Evolutionary conservation across 352 stramenopile genomes (phyloP), one percentile per base, ranked within the genome.

Genomic region (Phytophthora cryptogea): DNA sequence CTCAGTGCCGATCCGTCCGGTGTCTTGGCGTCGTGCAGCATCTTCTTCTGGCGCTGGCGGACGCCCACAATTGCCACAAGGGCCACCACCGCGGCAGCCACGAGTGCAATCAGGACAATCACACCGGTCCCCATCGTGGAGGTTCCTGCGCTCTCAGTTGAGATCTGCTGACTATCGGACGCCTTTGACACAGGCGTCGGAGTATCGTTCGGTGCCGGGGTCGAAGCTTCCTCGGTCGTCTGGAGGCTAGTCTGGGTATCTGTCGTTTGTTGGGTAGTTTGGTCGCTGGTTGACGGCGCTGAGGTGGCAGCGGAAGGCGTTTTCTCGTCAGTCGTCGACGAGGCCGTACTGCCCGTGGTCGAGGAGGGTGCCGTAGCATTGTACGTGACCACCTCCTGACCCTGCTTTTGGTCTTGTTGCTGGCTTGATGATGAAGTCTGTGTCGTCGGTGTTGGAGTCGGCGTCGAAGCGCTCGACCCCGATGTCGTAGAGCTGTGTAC

Each of bases 41-140:
- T 49, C 48, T 78, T 82, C 43, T 75, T 68, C 51, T 86, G 74
- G 51, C 67, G 72, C n/a, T 45, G 48, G 35, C 77, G 72, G 20
- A 83, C 36, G 9, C 61, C 60, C 16, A 84, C 52, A 48, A 86
- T 71, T 7, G 60, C 72, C 3, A 55, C 74, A 14, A 86, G 60
- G 16, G 60, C 66, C 31, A 84, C 72, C 7, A 80, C 61, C 3
- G 72, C 74, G 10, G 60, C 74, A 47, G 63, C 74, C 20, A 84
- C 51, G 11, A 83, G 43, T 10, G 48, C 76, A 41, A 72, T 46
- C 4, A 80, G 14, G n/a, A 86, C 68, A 32, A 86, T 64, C 32
- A 76, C 28, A 17, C 74, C 64, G 0, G 62, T 54, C 27, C 62
- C 64, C 36, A 76, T 53, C 0, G 52, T 30, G 6, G 39, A 51